Base-by-base conservation (phyloP, 2,329 filamentous ascomycete genomes). In the Tolypocladium ophioglossoides region DNA sequence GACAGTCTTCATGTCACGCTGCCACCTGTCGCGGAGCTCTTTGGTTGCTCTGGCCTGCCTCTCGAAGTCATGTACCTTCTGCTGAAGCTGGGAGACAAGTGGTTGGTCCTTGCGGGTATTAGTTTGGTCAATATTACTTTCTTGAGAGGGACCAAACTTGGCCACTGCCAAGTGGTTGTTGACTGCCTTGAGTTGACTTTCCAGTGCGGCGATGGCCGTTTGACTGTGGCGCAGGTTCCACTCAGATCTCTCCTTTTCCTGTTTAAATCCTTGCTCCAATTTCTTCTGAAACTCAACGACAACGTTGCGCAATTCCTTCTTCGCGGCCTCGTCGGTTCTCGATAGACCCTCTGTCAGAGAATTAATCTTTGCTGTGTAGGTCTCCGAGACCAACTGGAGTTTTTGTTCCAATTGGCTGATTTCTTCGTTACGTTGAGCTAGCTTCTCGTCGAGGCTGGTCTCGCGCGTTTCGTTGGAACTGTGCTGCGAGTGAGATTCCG, bases 1-100 rank as follows among this genome's bases (percentile, higher is more conserved):
- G 7, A 70, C 60, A 7, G 58, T 55, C 44, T 60, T 35, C n/a
- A 68, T 61, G 30, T 69, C 67, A 24, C 60, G 59, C 20, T 52
- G 55, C 63, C 66, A 69, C 51, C 59, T 61, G 9, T 60, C 53
- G 8, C 57, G 61, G 18, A 69, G 57, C 20, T 58, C 47, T 18
- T 56, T 50, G 8, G 55, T 60, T 18, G 55, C 54, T 22, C 56
- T 54, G 4, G 60, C 57, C 49, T 64, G 56, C 12, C 50, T 38
- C 47, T 69, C 61, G 18, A 67, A 54, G 2, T 51, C 52, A 12
- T 46, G 30, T 34, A 69, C 52, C 40, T 61, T 61, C 32, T 61
- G 18, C 32, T 57, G 52, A 22, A 67, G 57, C 8, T 24, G 14
- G 20, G 35, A 30, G 5, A 50, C 38, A 16, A 54, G 11, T n/a